phyloP scores from a whole-genome alignment of 202 grass and related monocot species.

The Panicum hallii region DNA sequence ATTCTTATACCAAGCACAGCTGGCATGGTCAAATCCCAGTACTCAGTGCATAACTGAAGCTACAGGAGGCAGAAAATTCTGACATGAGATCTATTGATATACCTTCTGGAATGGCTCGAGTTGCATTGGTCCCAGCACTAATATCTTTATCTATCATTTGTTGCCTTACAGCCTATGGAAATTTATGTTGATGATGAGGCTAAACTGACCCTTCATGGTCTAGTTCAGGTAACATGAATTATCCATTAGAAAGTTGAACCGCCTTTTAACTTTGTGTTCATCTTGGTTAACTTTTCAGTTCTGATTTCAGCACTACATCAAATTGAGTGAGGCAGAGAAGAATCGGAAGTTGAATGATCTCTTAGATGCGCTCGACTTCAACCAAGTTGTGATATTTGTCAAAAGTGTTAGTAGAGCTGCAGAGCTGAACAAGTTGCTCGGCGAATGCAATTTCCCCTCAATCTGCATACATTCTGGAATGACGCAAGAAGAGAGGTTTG shows the following conservation, averaged over 20 bases:
- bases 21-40: slow-evolving; percentile 27
- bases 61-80: slow-evolving; percentile 40
- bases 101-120: slow-evolving; percentile 38
- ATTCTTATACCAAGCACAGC: slow-evolving; percentile 43
- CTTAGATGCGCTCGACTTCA: slow-evolving; percentile 88
- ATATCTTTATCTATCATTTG: slow-evolving; percentile 74
- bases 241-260: not conserved
- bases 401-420: slow-evolving; percentile 78
- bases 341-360: slow-evolving; percentile 96
- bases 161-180: slow-evolving; percentile 96
- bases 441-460: slow-evolving; percentile 81
- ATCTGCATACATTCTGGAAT: slow-evolving; percentile 93
- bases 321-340: slow-evolving; percentile 92
- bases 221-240: slow-evolving; percentile 70
- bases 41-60: slow-evolving; percentile 44
- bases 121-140: slow-evolving; percentile 37
- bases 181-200: slow-evolving; percentile 97
- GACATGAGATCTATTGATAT: slow-evolving; percentile 41
- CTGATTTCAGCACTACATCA: slow-evolving; percentile 85
- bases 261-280: not conserved
- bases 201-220: slow-evolving; percentile 89
- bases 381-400: slow-evolving; percentile 90
- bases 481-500: slow-evolving; percentile 78
- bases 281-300: slow-evolving; percentile 8
- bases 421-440: slow-evolving; percentile 80